Evolutionary conservation across 768 basidiomycete species (phyloP).

Genomic region (Suillus americanus): DNA sequence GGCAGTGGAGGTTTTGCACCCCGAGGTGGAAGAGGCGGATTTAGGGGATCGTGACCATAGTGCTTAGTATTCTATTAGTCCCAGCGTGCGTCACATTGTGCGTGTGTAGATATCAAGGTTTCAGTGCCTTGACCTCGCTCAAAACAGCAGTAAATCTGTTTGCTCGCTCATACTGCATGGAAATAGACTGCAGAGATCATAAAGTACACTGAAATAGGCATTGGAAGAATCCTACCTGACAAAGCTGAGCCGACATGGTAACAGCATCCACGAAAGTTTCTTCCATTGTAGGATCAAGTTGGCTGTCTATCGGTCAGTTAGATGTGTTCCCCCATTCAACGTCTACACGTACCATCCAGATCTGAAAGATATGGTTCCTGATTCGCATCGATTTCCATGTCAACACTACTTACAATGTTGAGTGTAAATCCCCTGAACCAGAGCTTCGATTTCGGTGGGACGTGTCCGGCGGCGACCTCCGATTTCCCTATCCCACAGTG

Average conservation of each 20-base stretch:
- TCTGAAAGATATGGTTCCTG: slow-evolving; percentile 1
- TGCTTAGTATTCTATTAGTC: background rate
- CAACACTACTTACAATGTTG: slow-evolving; percentile 32
- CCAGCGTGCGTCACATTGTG: no score
- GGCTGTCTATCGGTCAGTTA: slow-evolving; percentile 16
- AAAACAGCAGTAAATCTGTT: slow-evolving; percentile 44
- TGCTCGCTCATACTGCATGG: slow-evolving; percentile 51
- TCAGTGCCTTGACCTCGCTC: slow-evolving; percentile 51
- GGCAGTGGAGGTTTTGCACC: slow-evolving; percentile 27
- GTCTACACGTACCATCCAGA: slow-evolving; percentile 12
- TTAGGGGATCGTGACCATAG: slow-evolving; percentile 44
- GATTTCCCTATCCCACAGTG: slow-evolving; percentile 73
- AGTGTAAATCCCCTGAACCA: slow-evolving; percentile 39
- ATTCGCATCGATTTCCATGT: slow-evolving; percentile 24
- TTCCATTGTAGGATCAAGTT: slow-evolving; percentile 22
- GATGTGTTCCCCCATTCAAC: background rate
- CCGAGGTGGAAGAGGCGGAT: slow-evolving; percentile 39
- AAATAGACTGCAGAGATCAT: slow-evolving; percentile 38
- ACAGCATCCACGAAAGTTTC: slow-evolving; percentile 34
- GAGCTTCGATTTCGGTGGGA: slow-evolving; percentile 55
- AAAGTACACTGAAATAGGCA: background rate
- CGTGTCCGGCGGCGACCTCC: slow-evolving; percentile 63
- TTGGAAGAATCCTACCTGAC: slow-evolving; percentile 42
- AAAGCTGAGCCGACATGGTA: slow-evolving; percentile 46
- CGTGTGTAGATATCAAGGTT: slow-evolving; percentile 31